A percentile compares a stretch with the other conserved stretches of the same genome.
These are phyloP conservation scores for Saccharomyces hybrid DNA, from an alignment of 1,139 yeast genomes.

Conservation along the genomic window DNA sequence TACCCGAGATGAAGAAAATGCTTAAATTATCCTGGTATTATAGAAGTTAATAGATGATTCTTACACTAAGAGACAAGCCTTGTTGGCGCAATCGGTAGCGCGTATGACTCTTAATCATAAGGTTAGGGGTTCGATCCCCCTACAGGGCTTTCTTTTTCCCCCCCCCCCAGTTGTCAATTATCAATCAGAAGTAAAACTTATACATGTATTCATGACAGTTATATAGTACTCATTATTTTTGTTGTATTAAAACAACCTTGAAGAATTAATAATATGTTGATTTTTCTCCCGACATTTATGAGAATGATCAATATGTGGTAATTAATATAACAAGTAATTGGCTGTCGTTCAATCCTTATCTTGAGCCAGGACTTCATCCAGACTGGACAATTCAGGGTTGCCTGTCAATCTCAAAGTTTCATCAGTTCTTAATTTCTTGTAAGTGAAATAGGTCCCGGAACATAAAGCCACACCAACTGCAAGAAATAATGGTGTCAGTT, in stretches of 20 bases:
- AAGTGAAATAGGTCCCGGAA: constrained; percentile 63
- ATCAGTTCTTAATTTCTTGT: constrained; percentile 65
- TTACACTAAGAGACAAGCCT: too few relatives aligned
- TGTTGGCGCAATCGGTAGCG: constrained; percentile 45
- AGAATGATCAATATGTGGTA: background rate
- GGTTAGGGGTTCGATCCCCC: constrained; percentile 43
- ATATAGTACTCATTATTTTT: background rate
- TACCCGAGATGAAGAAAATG: too few relatives aligned
- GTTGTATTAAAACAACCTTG: too few relatives aligned
- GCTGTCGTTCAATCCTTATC: constrained; percentile 24
- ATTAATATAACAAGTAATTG: background rate
- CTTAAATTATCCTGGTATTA: too few relatives aligned
- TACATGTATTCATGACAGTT: too few relatives aligned
- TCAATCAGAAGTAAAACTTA: too few relatives aligned
- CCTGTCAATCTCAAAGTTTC: constrained; percentile 56
- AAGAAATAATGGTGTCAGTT: constrained; percentile 64
- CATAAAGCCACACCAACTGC: constrained; percentile 59
- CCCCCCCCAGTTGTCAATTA: too few relatives aligned
- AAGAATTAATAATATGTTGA: background rate
- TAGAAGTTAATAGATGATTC: too few relatives aligned
- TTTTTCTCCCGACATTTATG: background rate
- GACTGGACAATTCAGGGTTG: constrained; percentile 47
- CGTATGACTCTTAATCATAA: constrained; percentile 41
- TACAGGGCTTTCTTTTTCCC: constrained; percentile 33
- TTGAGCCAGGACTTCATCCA: constrained; percentile 53